These are phyloP conservation scores for Alternaria sp. DNA, from an alignment of 2,329 filamentous ascomycete species.

Conservation along the genomic window DNA sequence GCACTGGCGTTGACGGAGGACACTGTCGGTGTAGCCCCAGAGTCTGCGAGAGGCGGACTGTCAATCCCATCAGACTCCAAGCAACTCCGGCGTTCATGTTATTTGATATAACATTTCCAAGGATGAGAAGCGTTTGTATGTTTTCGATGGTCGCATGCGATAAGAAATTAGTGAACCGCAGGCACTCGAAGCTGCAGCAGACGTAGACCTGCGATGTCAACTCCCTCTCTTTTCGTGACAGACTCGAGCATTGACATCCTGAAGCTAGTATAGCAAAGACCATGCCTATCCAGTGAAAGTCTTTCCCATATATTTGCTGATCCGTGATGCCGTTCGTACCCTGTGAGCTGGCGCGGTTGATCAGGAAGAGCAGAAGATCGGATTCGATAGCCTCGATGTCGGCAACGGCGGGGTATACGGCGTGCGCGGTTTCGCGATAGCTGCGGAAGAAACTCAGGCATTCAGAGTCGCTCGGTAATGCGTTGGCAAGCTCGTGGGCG, in stretches of 20 bases:
- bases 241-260: slow-evolving; percentile 65
- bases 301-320: slow-evolving; percentile 63
- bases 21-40: slow-evolving; percentile 66
- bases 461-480: slow-evolving; percentile 64
- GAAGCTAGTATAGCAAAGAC: slow-evolving; percentile 68
- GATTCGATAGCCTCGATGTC: slow-evolving; percentile 62
- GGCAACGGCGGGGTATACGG: slow-evolving; percentile 66
- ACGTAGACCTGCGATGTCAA: slow-evolving; percentile 70
- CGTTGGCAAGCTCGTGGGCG: slow-evolving; percentile 64
- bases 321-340: slow-evolving; percentile 56
- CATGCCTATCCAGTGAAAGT: slow-evolving; percentile 64
- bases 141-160: slow-evolving; percentile 67
- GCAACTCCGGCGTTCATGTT: slow-evolving; percentile 70
- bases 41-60: slow-evolving; percentile 65
- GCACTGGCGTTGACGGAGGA: slow-evolving; percentile 58
- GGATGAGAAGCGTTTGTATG: slow-evolving; percentile 67
- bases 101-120: slow-evolving; percentile 67
- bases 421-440: slow-evolving; percentile 64
- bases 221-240: slow-evolving; percentile 65
- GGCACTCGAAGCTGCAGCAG: slow-evolving; percentile 69
- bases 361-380: slow-evolving; percentile 61
- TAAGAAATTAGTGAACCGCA: slow-evolving; percentile 68
- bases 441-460: slow-evolving; percentile 64
- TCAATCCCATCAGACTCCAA: slow-evolving; percentile 66
- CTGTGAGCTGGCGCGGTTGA: slow-evolving; percentile 56